Evolutionary conservation across 139 green algal species (phyloP), one percentile per base, ranked within the genome.

Genomic region (Raphidocelis subcapitata): DNA sequence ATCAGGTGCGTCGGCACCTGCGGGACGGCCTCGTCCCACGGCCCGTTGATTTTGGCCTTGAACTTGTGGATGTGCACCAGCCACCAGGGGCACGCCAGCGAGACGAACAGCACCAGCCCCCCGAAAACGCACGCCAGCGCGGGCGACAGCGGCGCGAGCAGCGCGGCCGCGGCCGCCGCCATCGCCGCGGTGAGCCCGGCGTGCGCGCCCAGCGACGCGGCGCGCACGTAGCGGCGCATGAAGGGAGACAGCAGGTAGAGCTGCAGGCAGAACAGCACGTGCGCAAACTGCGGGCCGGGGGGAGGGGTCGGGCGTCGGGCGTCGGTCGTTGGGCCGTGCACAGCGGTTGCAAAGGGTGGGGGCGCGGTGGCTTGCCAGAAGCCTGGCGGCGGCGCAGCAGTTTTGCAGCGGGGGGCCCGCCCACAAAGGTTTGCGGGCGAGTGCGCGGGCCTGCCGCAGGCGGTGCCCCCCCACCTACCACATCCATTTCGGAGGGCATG

Each of bases 21-120:
- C 14, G 91, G 91, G 60, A 89, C 87, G 20, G 91, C 91, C 65
- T 95, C 88, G 62, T 96, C 91, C 91, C 91, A 96, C 1, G 91
- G 91, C 1, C 91, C 91, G 54, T 90, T 96, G 72, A 98, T 97
- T 55, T 94, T 73, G 1, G 89, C 85, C 74, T 98, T 98, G 83
- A 92, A 97, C 75, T 95, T 94, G 44, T 96, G 84, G 16, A 95
- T 90, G 32, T 84, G 76, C 33, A 98, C 90, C 55, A 98, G 81
- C 82, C 85, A 94, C 67, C 83, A 74, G 5, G 92, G 92, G 65
- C 87, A 97, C 23, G 92, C 16, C 24, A 93, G 81, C 1, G 49
- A 79, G 15, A 97, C 47, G 16, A 82, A 85, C 5, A 76, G 3
- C 12, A 88, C 26, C 0, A 49, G 51, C 37, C 52, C 46, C 12